These are phyloP conservation scores for Leccinum incarnatum DNA, from an alignment of 768 basidiomycete genomes.

Conservation along the genomic window DNA sequence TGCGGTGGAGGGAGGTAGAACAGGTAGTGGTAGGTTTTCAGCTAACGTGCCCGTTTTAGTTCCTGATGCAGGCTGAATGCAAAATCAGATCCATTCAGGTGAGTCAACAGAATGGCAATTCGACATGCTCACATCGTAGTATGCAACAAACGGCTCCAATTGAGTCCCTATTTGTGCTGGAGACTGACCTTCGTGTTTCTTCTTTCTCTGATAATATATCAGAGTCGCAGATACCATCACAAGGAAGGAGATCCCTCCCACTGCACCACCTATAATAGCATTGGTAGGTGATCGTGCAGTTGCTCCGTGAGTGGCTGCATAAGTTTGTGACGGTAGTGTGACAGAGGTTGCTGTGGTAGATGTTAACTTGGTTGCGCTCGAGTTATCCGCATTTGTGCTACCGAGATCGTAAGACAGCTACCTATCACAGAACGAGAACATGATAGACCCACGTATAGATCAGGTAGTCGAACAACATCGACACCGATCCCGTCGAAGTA, in stretches of 20 bases:
- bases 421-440: background rate
- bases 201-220: background rate
- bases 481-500: background rate
- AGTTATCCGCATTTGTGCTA: background rate
- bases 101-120: too few species aligned
- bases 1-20: too few species aligned
- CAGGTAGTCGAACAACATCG: constrained; percentile 19
- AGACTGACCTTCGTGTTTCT: background rate
- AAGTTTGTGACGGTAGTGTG: background rate
- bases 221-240: background rate
- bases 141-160: background rate
- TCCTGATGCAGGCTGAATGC: too few species aligned
- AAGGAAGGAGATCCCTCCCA: background rate
- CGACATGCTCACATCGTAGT: background rate
- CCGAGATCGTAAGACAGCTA: background rate
- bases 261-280: constrained; percentile 6
- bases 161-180: background rate
- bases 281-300: background rate
- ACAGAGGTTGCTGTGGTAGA: background rate
- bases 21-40: too few species aligned
- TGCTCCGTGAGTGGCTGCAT: background rate
- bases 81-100: too few species aligned
- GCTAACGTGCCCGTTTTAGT: too few species aligned
- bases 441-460: constrained; percentile 7
- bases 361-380: too few species aligned